These are phyloP conservation scores for Mucor velutinosus DNA, from an alignment of 371 early-diverging fungal species.

Conservation along the genomic window DNA sequence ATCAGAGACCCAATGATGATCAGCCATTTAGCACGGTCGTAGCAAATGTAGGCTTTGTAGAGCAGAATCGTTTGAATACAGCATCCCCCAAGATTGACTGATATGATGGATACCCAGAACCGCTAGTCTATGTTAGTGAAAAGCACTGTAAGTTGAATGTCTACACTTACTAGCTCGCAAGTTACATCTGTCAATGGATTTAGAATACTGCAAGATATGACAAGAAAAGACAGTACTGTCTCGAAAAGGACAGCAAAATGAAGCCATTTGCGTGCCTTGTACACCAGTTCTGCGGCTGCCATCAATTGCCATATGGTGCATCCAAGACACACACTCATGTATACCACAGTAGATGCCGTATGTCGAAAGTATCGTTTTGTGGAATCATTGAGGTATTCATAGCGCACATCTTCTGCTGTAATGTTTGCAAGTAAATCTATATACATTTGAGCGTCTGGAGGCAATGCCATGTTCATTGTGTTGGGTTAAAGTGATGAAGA, in stretches of 20 bases:
- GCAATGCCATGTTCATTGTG: neutral
- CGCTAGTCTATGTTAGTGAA: slow-evolving; percentile 23
- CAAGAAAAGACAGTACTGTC: slow-evolving; percentile 30
- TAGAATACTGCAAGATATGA: slow-evolving; percentile 36
- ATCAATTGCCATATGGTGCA: slow-evolving; percentile 44
- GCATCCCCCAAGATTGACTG: slow-evolving; percentile 45
- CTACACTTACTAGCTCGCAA: slow-evolving; percentile 32
- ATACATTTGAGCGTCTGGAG: neutral
- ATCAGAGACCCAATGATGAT: slow-evolving; percentile 39
- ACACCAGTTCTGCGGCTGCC: slow-evolving; percentile 22
- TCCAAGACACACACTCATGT: slow-evolving; percentile 41
- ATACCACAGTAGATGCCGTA: slow-evolving; percentile 33
- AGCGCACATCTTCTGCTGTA: neutral
- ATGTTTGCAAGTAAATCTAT: neutral
- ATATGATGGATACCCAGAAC: slow-evolving; percentile 49
- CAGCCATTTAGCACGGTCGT: slow-evolving; percentile 35
- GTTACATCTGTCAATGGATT: slow-evolving; percentile 32
- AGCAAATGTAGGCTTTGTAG: slow-evolving; percentile 52
- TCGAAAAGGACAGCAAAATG: slow-evolving; percentile 39
- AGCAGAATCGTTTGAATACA: slow-evolving; percentile 46
- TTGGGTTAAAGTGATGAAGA: neutral
- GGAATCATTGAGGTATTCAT: neutral
- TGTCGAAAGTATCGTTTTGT: slow-evolving; percentile 11
- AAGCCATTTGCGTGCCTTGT: slow-evolving; percentile 30
- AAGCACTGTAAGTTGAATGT: too few relatives aligned